These are phyloP conservation scores for Phalaenopsis aphrodite DNA, from an alignment of 106 monocot genomes.

Conservation along the genomic window DNA sequence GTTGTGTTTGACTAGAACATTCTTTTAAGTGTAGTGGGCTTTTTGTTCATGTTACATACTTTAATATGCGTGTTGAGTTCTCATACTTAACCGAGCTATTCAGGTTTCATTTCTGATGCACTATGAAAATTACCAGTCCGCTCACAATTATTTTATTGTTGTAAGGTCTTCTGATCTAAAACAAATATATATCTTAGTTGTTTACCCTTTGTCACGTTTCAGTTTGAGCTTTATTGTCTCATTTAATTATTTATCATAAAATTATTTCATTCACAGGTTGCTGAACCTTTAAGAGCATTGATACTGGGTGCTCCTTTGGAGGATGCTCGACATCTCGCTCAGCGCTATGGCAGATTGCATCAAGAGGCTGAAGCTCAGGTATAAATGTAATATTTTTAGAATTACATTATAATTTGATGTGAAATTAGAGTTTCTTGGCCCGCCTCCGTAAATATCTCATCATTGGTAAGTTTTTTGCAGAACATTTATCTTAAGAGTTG, in stretches of 20 bases:
- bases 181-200: neutral
- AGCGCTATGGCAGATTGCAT: slow-evolving; percentile 80
- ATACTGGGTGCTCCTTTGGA: slow-evolving; percentile 93
- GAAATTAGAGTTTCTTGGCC: neutral
- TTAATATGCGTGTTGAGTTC: too few species aligned
- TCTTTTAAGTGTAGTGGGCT: too few species aligned
- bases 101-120: too few species aligned
- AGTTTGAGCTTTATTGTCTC: neutral
- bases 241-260: neutral
- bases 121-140: neutral
- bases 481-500: neutral
- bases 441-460: neutral
- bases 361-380: slow-evolving; percentile 99
- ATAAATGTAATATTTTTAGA: neutral
- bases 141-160: neutral
- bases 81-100: too few species aligned
- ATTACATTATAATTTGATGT: neutral
- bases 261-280: slow-evolving; percentile 43
- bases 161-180: neutral
- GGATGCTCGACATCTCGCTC: slow-evolving; percentile 93
- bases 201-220: neutral
- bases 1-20: too few species aligned
- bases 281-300: slow-evolving; percentile 97
- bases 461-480: neutral
- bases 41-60: too few species aligned